Base-by-base conservation (phyloP, 345 rosid species). In the Aegle marmelos region DNA sequence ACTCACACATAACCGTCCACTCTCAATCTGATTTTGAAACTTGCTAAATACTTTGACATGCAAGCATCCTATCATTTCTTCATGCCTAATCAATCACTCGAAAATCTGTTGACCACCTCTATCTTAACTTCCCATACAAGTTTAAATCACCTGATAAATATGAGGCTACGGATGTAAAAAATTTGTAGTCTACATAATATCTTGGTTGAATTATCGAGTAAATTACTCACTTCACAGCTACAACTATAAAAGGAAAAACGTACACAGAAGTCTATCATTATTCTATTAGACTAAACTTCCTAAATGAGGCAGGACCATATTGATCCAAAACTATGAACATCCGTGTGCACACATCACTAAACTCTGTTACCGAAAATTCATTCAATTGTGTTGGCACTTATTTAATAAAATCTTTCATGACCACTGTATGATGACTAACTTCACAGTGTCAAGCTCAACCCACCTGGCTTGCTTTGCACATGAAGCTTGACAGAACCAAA, bases 391-490 rank as follows among this genome's bases (percentile, higher is more conserved):
- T 10, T 70, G 59, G 13, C 53, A 19, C 27, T 57, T 34, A 60
- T 62, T 58, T 71, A 75, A 36, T 37, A 27, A 70, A 71, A 14
- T 28, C 33, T 19, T 62, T 41, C 24, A 34, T 7, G 16, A 11
- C 22, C 22, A 13, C 25, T 14, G 1, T 9, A 22, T 13, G 45
- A 22, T 13, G 45, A 71, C 19, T 14, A 41, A 70, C 71, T 61
- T 56, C 73, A 28, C 66, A 45, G 50, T 10, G 31, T 54, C 33
- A 50, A 79, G 70, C 30, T 74, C 31, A 3, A 81, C 73, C 9
- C 72, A 94, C 99, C 98, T 94, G 92, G 85, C 93, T 94, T 76
- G 87, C 82, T 86, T 91, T 93, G 89, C 88, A 86, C 97, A 97
- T 93, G 86, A 94, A 93, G 83, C 86, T 85, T 34, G 99, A 91